Evolutionary conservation across 495 filamentous ascomycete genomes (phyloP), one percentile per base, ranked within the genome.

Genomic region (Lentithecium fluviatile): DNA sequence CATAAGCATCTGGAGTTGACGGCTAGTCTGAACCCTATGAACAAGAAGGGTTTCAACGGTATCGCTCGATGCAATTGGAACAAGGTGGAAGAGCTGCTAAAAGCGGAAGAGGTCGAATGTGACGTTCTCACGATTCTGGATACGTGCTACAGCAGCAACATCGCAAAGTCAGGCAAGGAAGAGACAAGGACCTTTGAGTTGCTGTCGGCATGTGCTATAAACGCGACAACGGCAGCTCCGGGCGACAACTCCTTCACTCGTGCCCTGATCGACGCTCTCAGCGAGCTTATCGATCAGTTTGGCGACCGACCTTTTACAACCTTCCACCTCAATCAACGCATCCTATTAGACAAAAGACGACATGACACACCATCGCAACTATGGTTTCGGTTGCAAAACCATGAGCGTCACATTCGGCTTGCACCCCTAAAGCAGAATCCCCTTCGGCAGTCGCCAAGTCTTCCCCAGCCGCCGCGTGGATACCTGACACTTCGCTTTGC

Each of bases 101-200:
- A 50, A 23, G 47, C 61, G 15, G 53, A 69, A 1, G 57, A 63
- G 12, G 49, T 63, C 0, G 60, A 67, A 43, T 54, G 67, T 13
- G 69, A 71, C 47, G 58, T 69, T 13, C 53, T 71, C 6, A 64
- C 56, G 34, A 68, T 71, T 38, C 29, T 71, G 12, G 69, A 71
- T 52, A 68, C 64, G n/a, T 71, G 69, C 61, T 71, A 62, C 38
- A 51, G 64, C 15, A 56, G 57, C 29, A 67, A 69, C 51, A 17
- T 63, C 17, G 20, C 52, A 12, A 71, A 69, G 55, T 56, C 57
- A 5, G 61, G 54, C 3, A 46, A 52, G 6, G 56, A 68, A n/a
- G 48, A 56, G 23, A 52, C 36, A 11, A 43, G 60, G 12, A 65
- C 50, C 0, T 64, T 57, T 25, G 60, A 68, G 49, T 24, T 68